Evolutionary conservation across 1,284 basidiomycete species (phyloP).

Genomic region (Ustilago xerochloae): DNA sequence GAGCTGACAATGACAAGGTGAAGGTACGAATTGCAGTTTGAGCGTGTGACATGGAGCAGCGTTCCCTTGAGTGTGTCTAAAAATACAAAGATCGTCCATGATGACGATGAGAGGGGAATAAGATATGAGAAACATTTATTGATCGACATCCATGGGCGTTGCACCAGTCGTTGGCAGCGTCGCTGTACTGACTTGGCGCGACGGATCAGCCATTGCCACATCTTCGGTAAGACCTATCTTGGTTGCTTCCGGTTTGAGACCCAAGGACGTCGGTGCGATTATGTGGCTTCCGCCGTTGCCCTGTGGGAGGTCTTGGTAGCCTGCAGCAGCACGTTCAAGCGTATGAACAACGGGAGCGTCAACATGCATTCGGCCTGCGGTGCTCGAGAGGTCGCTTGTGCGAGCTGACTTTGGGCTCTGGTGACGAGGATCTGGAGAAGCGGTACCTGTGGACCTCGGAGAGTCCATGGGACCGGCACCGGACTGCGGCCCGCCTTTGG

Average conservation of each 20-base stretch:
- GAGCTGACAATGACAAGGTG: not conserved
- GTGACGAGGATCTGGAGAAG: constrained; percentile 33
- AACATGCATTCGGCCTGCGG: not conserved
- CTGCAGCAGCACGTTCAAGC: too few relatives aligned
- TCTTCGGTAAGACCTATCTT: constrained; percentile 2
- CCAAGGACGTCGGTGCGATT: too few relatives aligned
- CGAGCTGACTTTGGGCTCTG: constrained; percentile 24
- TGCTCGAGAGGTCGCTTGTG: not conserved
- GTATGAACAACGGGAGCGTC: not conserved
- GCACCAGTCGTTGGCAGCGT: not conserved
- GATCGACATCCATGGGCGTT: constrained; percentile 29
- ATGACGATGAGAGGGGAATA: not conserved
- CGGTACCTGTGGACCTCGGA: constrained; percentile 24
- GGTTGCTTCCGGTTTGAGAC: not conserved
- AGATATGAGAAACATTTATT: not conserved
- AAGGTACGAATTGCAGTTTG: not conserved
- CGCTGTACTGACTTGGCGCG: not conserved
- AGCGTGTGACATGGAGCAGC: constrained; percentile 25
- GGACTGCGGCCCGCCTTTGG: constrained; percentile 9
- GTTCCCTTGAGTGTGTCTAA: constrained; percentile 14
- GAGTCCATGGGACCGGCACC: constrained; percentile 9
- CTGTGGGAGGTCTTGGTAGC: too few relatives aligned
- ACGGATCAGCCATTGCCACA: constrained; percentile 4
- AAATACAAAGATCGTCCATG: constrained; percentile 14
- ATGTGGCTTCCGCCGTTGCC: constrained; percentile 8